Evolutionary conservation across 176 grass and related monocot species (phyloP), one percentile per base, ranked within the genome.

Genomic region (Triticum monococcum): DNA sequence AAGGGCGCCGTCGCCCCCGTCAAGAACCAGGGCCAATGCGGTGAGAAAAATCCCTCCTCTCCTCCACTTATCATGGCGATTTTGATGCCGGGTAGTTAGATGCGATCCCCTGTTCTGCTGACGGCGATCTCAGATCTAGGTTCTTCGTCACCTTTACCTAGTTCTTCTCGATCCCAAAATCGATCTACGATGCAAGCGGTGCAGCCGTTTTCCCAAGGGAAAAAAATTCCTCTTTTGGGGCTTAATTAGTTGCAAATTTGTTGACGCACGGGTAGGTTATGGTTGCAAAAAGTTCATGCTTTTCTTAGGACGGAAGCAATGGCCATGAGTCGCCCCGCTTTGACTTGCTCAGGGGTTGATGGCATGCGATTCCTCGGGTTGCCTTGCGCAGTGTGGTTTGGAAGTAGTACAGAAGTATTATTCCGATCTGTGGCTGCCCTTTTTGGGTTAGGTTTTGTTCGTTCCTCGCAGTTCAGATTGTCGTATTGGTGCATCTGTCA

Each of bases 11-110:
- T 94, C 62, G 70, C 88, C 32, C 77, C 90, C 83, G 92, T 97
- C 66, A 97, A 97, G 82, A 86, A 97, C 77, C 92, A 97, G 83
- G 90, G 86, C 12, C 93, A 86, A 73, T 97, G 95, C 64, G 95
- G 95, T 97, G 63, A 89, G 88, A 9, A 71, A 48, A 18, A 13
- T 43, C n/a, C 17, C 40, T 40, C 17, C 1, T 48, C 68, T 3
- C 8, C 54, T 3, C 54, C 35, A 1, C 33, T 35, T 46, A 11
- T 2, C 0, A 38, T 1, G 38, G 8, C 9, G 43, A 46, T 46
- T 46, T 46, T 40, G 8, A 2, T 68, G 1, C 17, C 11, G 3
- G 38, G 3, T 54, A 6, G 7, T 33, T 62, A 32, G 22, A 77
- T 78, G 73, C 13, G 87, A 25, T 35, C 30, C 1, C n/a, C 18